Evolutionary conservation across 345 rosid species (phyloP), one percentile per base, ranked within the genome.

Genomic region (Noccaea caerulescens): DNA sequence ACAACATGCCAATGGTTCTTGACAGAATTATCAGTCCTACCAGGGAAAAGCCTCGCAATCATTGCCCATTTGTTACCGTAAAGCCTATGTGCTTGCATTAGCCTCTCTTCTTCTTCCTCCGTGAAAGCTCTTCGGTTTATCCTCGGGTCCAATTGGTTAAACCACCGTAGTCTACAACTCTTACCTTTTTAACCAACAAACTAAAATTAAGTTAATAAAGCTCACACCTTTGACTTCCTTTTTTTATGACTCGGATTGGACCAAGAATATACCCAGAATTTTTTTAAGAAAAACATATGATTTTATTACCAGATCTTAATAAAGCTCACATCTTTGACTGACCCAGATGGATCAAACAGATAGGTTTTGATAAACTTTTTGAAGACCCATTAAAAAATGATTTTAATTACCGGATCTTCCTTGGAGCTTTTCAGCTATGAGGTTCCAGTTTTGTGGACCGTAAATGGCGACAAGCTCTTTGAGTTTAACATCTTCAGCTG

Each of bases 1-100:
- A 94, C 79, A 10, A 94, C 99, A 83, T 94, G 99, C 97, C 97
- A 94, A 77, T 94, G 97, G 60, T 94, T 94, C 91, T 94, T 94
- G 30, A 94, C 96, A 32, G 97, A 91, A 65, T 94, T 94, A 80
- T 94, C 99, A n/a, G 99, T 94, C 71, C 99, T 86, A 20, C 99
- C 99, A 14, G 99, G 97, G 65, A 94, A 94, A 8, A 94, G 84
- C 84, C 96, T 82, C 0, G 99, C 96, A 55, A 94, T 94, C 96
- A 94, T 87, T 51, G 99, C 97, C 99, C 99, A 94, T 77, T 91
- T 91, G 89, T 91, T 94, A 3, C 96, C 99, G 72, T 94, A 91
- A 38, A 91, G 80, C 63, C 97, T 86, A 74, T 94, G 97, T 45
- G 96, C 95, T 77, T 89, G 94, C 90, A 94, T 82, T 32, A 94